Percentiles rank a stretch among this genome's conserved stretches.
These are phyloP conservation scores for Lathyrus oleraceus DNA, from an alignment of 306 rosid genomes.

Conservation along the genomic window DNA sequence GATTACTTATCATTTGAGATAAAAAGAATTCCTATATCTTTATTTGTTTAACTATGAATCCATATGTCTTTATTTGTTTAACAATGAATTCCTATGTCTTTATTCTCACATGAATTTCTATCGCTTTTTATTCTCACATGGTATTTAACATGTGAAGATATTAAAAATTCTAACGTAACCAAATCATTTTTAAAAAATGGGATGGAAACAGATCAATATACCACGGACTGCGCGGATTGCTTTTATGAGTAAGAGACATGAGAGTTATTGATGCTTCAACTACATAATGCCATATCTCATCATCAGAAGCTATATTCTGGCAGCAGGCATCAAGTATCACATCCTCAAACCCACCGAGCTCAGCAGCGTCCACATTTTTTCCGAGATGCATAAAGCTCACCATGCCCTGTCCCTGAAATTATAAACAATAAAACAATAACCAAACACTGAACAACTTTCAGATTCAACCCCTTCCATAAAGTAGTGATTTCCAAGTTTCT, in stretches of 20 bases:
- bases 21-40: too few relatives aligned
- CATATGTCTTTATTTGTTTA: too few relatives aligned
- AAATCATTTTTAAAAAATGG: slow-evolving; percentile 18
- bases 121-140: not conserved
- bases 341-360: slow-evolving; percentile 67
- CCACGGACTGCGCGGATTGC: slow-evolving; percentile 93
- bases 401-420: slow-evolving; percentile 86
- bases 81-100: too few relatives aligned
- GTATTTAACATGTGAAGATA: slow-evolving; percentile 22
- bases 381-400: slow-evolving; percentile 61
- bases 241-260: slow-evolving; percentile 59
- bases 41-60: too few relatives aligned
- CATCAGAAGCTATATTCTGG: slow-evolving; percentile 78
- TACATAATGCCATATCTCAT: slow-evolving; percentile 80
- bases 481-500: not conserved
- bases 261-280: slow-evolving; percentile 76
- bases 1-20: too few relatives aligned
- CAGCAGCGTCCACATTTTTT: slow-evolving; percentile 62
- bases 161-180: not conserved
- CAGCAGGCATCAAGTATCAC: slow-evolving; percentile 97
- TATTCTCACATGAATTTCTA: too few relatives aligned
- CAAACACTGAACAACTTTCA: not conserved
- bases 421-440: slow-evolving; percentile 11
- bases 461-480: slow-evolving; percentile 10
- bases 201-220: slow-evolving; percentile 37